A percentile compares a stretch with the other conserved stretches of the same genome.
phyloP scores from a whole-genome alignment of 1,284 basidiomycete species.

The Cerioporus squamosus region DNA sequence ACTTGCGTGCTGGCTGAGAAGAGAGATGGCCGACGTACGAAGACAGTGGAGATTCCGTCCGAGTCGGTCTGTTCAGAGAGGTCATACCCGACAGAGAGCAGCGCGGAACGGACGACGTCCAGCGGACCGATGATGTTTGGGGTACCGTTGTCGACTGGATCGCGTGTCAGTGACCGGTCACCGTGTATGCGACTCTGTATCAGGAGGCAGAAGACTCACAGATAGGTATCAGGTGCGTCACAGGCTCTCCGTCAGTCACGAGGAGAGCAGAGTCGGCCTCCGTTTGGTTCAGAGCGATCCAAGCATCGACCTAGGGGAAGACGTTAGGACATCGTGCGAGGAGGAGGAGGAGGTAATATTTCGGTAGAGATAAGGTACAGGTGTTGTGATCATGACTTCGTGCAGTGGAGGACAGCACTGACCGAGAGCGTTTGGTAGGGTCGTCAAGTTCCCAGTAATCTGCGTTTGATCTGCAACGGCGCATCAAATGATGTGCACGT shows the following conservation, averaged over 20 bases:
- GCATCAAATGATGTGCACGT: background rate
- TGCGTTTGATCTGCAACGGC: conserved; percentile 3
- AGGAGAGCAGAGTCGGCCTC: conserved; percentile 8
- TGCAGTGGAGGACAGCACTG: no score
- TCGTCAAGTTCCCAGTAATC: conserved; percentile 9
- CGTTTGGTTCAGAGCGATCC: conserved; percentile 6
- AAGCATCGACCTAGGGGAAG: background rate
- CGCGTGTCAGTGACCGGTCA: background rate
- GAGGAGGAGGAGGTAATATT: no score
- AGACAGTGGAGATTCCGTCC: background rate
- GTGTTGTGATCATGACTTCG: no score
- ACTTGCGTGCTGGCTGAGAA: background rate
- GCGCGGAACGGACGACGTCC: conserved; percentile 2
- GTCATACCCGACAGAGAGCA: conserved; percentile 15
- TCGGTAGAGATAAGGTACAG: no score
- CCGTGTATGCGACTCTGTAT: no score
- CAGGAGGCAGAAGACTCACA: background rate
- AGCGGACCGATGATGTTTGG: conserved; percentile 20
- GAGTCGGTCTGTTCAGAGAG: conserved; percentile 13
- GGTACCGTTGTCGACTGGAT: conserved; percentile 18
- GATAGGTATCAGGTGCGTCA: conserved; percentile 6
- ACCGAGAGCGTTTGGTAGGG: background rate
- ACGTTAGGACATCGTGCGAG: no score
- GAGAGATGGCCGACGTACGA: conserved; percentile 7
- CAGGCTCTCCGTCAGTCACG: conserved; percentile 11